phyloP scores from a whole-genome alignment of 2,329 filamentous ascomycete species.

The Colletotrichum sp. region DNA sequence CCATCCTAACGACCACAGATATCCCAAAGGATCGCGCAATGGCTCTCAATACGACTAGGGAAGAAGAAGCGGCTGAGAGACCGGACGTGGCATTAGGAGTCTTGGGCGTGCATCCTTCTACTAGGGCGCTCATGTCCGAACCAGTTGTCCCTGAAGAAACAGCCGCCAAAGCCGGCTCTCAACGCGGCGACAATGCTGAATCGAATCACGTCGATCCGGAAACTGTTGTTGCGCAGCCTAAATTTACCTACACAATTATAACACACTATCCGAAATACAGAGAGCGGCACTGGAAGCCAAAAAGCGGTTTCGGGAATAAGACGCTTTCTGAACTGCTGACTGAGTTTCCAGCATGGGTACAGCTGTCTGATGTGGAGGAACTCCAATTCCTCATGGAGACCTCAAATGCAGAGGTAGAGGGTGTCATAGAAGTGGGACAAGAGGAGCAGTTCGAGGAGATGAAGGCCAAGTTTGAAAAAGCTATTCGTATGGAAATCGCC shows the following conservation, averaged over 20 bases:
- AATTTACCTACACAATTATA: background rate
- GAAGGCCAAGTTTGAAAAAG: background rate
- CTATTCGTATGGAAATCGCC: background rate
- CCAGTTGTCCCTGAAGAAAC: background rate
- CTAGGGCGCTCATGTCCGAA: fast-evolving
- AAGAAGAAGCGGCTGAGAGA: background rate
- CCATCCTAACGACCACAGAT: background rate
- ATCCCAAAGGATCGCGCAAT: fast-evolving
- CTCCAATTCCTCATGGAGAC: background rate
- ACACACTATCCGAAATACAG: background rate
- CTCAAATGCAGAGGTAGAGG: background rate
- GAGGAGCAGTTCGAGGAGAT: background rate
- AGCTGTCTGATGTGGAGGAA: background rate
- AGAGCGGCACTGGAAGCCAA: background rate
- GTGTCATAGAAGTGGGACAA: background rate
- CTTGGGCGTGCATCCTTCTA: background rate
- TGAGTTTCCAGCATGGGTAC: background rate
- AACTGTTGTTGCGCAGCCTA: background rate
- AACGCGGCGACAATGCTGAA: fast-evolving
- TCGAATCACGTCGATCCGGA: fast-evolving
- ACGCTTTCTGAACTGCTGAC: background rate
- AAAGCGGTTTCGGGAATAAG: background rate
- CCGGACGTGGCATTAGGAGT: fast-evolving
- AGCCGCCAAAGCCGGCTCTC: background rate
- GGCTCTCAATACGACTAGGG: fast-evolving